Evolutionary conservation across 129 eudicot species (phyloP), one percentile per base, ranked within the genome.

Genomic region (Centaurea solstitialis): DNA sequence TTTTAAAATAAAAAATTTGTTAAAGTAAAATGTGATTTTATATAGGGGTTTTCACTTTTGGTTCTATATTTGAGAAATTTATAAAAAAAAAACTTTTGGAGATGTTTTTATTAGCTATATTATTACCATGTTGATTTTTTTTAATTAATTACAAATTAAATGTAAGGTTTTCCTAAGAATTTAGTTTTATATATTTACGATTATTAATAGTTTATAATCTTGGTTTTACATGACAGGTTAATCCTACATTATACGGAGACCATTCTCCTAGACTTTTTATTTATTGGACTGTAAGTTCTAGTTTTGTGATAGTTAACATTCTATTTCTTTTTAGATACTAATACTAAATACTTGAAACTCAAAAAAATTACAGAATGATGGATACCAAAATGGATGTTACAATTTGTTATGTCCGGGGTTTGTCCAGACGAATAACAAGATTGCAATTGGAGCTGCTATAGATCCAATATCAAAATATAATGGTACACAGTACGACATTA

Each of bases 361-460:
- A 33, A 26, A 67, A 68, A 53, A 37, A 64, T 39, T 74, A 75
- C 92, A 94, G 97, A 89, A 86, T 15, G 90, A 90, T 83, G 97
- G 92, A 0, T 92, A 94, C 84, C 91, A 68, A 80, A 87, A 93
- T 0, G 98, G 96, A 59, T 94, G 97, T 83, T 92, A 94, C 90
- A 89, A 94, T 79, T 85, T 92, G 93, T 81, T 88, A 7, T 94
- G 98, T 90, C 83, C 96, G 13, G 97, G 98, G 5, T 92, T 94
- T 74, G 90, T 92, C 64, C 98, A 94, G 81, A 94, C 90, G 0
- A 94, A 84, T 76, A 77, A 66, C 35, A 83, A 73, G 66, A 76
- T 92, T 35, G 91, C 93, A 40, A 89, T 94, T 53, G 98, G 98
- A 39, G 97, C 91, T 24, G 93, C 96, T 4, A 89, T 94, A 4